Conservation (phyloP, 2,329 filamentous ascomycete genomes). For the Colletotrichum sp. region DNA sequence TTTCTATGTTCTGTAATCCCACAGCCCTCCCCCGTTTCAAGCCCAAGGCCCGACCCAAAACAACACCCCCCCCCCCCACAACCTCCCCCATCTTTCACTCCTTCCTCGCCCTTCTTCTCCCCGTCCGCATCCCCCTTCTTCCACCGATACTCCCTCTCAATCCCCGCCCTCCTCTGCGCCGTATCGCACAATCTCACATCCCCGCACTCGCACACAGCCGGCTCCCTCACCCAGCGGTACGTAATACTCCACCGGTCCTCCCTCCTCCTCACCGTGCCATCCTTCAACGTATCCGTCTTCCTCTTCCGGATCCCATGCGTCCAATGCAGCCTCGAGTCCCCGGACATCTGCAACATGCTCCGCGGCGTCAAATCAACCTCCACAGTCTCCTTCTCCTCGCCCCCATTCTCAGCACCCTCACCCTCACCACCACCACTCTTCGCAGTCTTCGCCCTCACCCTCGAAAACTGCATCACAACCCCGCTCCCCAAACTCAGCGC, state of each 20-base stretch:
- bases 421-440: no score
- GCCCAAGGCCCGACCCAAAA: no score
- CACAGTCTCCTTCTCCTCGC: constrained; percentile 11
- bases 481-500: constrained; percentile 46
- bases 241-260: constrained; percentile 59
- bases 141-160: constrained; percentile 58
- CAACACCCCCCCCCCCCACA: no score
- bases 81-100: no score
- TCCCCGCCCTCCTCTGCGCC: constrained; percentile 47
- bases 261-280: constrained; percentile 49
- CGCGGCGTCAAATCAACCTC: constrained; percentile 54
- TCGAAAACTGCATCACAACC: constrained; percentile 49
- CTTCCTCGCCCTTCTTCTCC: neutral
- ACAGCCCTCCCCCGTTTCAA: no score
- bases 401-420: no score
- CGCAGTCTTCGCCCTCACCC: constrained; percentile 22
- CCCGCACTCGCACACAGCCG: constrained; percentile 54
- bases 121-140: constrained; percentile 32
- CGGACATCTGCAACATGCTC: constrained; percentile 57
- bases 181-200: constrained; percentile 56
- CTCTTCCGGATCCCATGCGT: constrained; percentile 60
- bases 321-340: constrained; percentile 57
- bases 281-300: constrained; percentile 53
- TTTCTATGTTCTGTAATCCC: no score
- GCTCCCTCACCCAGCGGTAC: constrained; percentile 56